Percentiles rank a stretch among this genome's conserved stretches.
These are phyloP conservation scores for Achaetomium macrosporum DNA, from an alignment of 2,329 filamentous ascomycete genomes.

Conservation along the genomic window DNA sequence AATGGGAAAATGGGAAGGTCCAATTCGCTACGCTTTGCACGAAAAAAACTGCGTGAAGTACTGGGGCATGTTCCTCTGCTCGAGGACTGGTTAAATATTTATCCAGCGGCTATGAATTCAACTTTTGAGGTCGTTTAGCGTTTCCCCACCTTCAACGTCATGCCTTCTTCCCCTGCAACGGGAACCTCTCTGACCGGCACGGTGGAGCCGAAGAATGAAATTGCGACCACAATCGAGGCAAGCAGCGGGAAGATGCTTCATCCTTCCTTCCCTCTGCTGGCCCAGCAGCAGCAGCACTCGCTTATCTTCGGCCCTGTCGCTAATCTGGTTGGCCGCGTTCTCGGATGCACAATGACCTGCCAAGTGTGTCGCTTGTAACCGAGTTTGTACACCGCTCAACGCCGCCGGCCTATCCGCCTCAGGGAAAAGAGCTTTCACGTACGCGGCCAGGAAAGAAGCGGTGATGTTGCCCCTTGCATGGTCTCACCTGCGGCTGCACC, in stretches of 20 bases:
- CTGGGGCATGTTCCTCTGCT: too few relatives aligned
- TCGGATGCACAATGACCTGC: constrained; percentile 8
- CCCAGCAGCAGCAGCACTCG: neutral
- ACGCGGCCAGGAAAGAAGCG: neutral
- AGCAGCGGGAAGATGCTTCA: constrained; percentile 1
- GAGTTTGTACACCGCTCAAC: constrained; percentile 13
- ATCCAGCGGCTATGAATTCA: neutral
- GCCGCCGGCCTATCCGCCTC: constrained; percentile 2
- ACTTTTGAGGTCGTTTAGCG: neutral
- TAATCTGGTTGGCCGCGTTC: constrained; percentile 9
- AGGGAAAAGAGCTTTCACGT: neutral
- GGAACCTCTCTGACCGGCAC: neutral
- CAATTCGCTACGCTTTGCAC: too few relatives aligned
- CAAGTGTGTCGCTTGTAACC: neutral
- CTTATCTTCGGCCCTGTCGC: constrained; percentile 15
- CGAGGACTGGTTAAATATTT: constrained; percentile 5
- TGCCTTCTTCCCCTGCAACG: neutral
- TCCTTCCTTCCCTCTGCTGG: neutral
- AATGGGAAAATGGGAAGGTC: too few relatives aligned
- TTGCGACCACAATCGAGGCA: neutral
- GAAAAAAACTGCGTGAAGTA: too few relatives aligned
- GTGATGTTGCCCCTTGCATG: neutral
- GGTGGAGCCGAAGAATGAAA: neutral
- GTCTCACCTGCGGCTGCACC: neutral
- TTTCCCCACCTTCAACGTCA: neutral